A percentile compares a stretch with the other conserved stretches of the same genome.
Conservation (phyloP, 2,329 filamentous ascomycete genomes). For the Dothidotthia symphoricarpi region DNA sequence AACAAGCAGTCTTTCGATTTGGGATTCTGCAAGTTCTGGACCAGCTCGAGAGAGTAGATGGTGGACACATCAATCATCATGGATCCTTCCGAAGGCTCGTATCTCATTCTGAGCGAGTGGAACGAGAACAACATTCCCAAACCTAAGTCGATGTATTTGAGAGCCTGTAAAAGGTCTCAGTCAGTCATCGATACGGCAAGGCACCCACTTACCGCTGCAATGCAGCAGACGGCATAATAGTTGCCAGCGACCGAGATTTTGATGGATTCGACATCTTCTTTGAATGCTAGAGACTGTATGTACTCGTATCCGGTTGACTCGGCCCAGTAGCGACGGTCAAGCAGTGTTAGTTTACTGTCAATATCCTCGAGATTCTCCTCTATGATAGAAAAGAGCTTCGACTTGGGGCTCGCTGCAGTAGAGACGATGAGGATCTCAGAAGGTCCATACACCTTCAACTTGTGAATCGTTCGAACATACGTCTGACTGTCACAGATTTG, state of each 20-base stretch:
- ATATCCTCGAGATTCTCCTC: constrained; percentile 68
- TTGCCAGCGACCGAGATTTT: constrained; percentile 78
- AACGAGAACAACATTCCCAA: constrained; percentile 66
- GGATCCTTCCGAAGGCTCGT: constrained; percentile 82
- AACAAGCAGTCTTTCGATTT: constrained; percentile 82
- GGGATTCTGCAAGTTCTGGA: constrained; percentile 76
- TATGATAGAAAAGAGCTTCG: constrained; percentile 71
- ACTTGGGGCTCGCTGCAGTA: constrained; percentile 67
- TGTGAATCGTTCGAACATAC: constrained; percentile 84
- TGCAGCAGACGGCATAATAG: constrained; percentile 80
- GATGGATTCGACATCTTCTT: constrained; percentile 75
- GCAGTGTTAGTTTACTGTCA: constrained; percentile 55
- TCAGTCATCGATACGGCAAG: background rate
- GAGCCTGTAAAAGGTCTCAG: constrained; percentile 53
- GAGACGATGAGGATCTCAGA: constrained; percentile 76
- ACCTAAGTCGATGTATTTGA: constrained; percentile 76
- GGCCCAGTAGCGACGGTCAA: constrained; percentile 81
- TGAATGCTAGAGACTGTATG: constrained; percentile 75
- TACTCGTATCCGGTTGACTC: constrained; percentile 74
- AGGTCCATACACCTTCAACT: constrained; percentile 76
- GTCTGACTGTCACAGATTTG: constrained; percentile 93
- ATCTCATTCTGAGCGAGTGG: constrained; percentile 82
- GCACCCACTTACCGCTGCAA: constrained; percentile 76
- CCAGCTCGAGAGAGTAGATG: constrained; percentile 80
- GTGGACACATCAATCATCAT: constrained; percentile 96